phyloP scores from a whole-genome alignment of 2,329 filamentous ascomycete species.

The Cladobotryum protrusum region DNA sequence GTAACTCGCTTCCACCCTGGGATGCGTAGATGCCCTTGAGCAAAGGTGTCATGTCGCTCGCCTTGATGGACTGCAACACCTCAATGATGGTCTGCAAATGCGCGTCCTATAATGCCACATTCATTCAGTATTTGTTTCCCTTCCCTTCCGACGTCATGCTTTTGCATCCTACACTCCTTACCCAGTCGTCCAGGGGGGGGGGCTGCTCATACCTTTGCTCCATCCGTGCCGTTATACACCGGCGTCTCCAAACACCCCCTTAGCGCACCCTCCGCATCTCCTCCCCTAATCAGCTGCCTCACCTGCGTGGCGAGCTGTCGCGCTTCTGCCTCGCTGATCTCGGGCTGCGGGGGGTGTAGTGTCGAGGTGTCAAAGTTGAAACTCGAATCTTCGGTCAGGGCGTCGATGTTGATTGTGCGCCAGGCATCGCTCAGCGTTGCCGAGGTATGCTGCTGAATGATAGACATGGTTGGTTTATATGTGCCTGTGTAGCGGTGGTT shows the following conservation, averaged over 20 bases:
- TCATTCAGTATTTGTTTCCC: not conserved
- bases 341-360: conserved; percentile 68
- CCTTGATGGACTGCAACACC: conserved; percentile 92
- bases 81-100: conserved; percentile 86
- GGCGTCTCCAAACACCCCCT: conserved; percentile 78
- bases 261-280: conserved; percentile 81
- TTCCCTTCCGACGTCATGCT: not conserved
- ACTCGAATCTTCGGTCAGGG: conserved; percentile 81
- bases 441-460: conserved; percentile 59
- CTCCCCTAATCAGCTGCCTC: conserved; percentile 78
- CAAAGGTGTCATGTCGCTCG: conserved; percentile 89
- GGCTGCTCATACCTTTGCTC: conserved; percentile 45
- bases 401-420: conserved; percentile 93
- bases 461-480: conserved; percentile 45
- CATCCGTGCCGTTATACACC: conserved; percentile 60
- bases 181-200: not conserved
- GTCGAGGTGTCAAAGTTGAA: conserved; percentile 86
- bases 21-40: conserved; percentile 73
- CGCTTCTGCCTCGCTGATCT: conserved; percentile 70
- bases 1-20: conserved; percentile 72
- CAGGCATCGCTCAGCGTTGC: conserved; percentile 58
- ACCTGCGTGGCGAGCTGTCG: conserved; percentile 74
- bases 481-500: not conserved
- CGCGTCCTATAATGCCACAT: conserved; percentile 55
- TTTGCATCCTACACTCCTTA: not conserved